phyloP scores from a whole-genome alignment of 768 basidiomycete species.

The Lactarius sp. region DNA sequence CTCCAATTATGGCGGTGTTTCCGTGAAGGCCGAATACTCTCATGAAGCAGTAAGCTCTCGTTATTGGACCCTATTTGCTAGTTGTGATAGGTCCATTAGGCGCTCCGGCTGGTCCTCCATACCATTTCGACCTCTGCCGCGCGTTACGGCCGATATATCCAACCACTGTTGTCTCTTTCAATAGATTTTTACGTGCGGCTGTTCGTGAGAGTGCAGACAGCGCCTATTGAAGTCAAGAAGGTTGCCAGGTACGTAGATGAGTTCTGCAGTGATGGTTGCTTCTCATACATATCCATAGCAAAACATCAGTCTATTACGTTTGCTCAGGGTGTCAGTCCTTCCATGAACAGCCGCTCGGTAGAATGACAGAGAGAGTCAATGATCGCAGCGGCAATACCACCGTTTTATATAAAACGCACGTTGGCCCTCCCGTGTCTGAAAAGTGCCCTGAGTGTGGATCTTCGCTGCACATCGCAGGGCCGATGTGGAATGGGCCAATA shows the following conservation, averaged over 20 bases:
- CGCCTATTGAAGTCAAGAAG: slow-evolving; percentile 81
- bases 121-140: slow-evolving; percentile 81
- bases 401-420: slow-evolving; percentile 62
- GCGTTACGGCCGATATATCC: slow-evolving; percentile 88
- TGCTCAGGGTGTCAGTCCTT: slow-evolving; percentile 81
- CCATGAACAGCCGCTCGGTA: slow-evolving; percentile 83
- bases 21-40: slow-evolving; percentile 88
- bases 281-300: slow-evolving; percentile 43
- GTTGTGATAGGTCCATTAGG: slow-evolving; percentile 41
- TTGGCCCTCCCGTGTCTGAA: slow-evolving; percentile 60
- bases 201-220: slow-evolving; percentile 73
- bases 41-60: slow-evolving; percentile 74
- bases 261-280: neutral
- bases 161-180: slow-evolving; percentile 83
- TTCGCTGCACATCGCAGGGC: slow-evolving; percentile 81
- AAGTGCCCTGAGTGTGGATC: slow-evolving; percentile 82
- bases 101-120: slow-evolving; percentile 87
- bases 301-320: slow-evolving; percentile 79
- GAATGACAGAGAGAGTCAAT: slow-evolving; percentile 55
- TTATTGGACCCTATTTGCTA: neutral
- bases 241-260: slow-evolving; percentile 55
- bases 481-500: slow-evolving; percentile 92
- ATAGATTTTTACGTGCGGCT: slow-evolving; percentile 97
- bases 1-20: slow-evolving; percentile 91
- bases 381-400: slow-evolving; percentile 54